Base-by-base conservation (phyloP, 2,329 filamentous ascomycete species). In the Aspergillus neotritici region DNA sequence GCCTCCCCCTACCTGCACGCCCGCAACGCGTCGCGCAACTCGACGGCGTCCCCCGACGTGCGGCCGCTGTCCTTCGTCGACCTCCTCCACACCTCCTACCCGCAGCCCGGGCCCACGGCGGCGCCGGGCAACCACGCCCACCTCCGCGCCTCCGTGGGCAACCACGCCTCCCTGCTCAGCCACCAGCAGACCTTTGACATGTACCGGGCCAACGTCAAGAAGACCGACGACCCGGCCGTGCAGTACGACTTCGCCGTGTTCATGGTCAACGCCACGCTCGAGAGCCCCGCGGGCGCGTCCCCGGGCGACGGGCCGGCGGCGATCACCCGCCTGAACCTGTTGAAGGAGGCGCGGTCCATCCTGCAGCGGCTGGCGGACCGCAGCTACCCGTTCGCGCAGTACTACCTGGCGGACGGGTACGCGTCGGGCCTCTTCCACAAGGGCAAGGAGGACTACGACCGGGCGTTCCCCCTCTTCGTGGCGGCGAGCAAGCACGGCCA, bases 181-280 rank as follows among this genome's bases (percentile, higher is more conserved):
- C 84, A 87, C 29, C 87, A 91, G 61, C 90, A 97, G 69, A 98
- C 93, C 2, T 78, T 98, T 37, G 90, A 97, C 43, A 96, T 97
- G 91, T 98, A 98, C 66, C 80, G 91, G 34, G 84, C 85, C 43
- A 98, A 97, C 60, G 87, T 96, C 46, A 97, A 96, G 72, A 98
- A 98, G 73, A 94, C 93, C 3, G 93, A 86, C 50, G 89, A 96
- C 65, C 77, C 84, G 12, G 83, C 86, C 4, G 86, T 94, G 29
- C 89, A 96, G 66, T 97, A 97, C 66, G 93, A 94, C 25, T 97
- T 98, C 68, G 93, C 93, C 2, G 79, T 97, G 31, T 95, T 94
- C 65, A 82, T 98, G 72, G 84, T 97, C 54, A 87, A 90, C 36
- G 84, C 88, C 2, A 90, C 91, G 32, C 85, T 88, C 62, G 87